phyloP scores from a whole-genome alignment of 1,284 basidiomycete species.

The Xerocomus nothofagi region DNA sequence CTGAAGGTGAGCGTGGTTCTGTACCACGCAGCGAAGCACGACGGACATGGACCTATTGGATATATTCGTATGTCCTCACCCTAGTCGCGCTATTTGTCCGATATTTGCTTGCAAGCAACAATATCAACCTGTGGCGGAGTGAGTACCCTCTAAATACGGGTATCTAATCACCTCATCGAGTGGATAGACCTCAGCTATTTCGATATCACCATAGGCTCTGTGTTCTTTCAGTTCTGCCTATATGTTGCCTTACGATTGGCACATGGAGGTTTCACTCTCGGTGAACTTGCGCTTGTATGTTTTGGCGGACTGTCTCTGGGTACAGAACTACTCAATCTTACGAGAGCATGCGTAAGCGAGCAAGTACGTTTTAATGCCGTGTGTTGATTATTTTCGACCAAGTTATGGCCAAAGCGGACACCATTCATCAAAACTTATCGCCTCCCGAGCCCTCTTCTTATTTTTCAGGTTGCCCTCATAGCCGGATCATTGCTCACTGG shows the following conservation, averaged over 20 bases:
- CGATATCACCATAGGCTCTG: constrained; percentile 73
- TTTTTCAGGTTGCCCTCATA: constrained; percentile 92
- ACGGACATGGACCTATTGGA: constrained; percentile 59
- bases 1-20: constrained; percentile 67
- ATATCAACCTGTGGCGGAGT: constrained; percentile 61
- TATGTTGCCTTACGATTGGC: constrained; percentile 90
- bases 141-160: constrained; percentile 42
- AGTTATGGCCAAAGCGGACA: constrained; percentile 83
- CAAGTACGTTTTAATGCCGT: neutral
- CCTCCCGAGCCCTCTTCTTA: constrained; percentile 87
- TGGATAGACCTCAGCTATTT: constrained; percentile 71
- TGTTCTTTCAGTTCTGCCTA: constrained; percentile 90
- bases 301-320: constrained; percentile 86
- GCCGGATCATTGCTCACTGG: constrained; percentile 91
- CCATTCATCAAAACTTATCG: constrained; percentile 92
- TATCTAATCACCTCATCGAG: constrained; percentile 9
- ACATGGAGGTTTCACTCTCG: constrained; percentile 90
- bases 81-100: constrained; percentile 49
- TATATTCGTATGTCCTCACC: constrained; percentile 59
- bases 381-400: constrained; percentile 14
- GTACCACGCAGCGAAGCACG: constrained; percentile 72
- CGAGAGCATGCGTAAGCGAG: constrained; percentile 68
- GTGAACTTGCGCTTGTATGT: constrained; percentile 87
- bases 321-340: constrained; percentile 84
- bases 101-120: constrained; percentile 42